Conservation (phyloP, 1,284 basidiomycete species). For the Gomphus sp. region DNA sequence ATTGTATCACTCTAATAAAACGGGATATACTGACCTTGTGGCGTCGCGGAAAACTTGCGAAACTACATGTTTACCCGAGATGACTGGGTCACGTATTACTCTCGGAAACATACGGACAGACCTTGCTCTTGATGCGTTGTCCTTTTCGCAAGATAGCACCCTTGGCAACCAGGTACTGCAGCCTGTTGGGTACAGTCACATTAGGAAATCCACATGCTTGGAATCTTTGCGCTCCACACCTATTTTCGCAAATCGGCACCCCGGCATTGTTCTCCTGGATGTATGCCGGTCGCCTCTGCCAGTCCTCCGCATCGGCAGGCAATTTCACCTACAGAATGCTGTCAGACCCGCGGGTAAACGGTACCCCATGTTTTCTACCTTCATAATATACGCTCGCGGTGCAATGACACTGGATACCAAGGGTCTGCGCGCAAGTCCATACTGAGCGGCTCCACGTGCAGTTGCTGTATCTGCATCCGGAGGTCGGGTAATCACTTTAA, state of each 20-base stretch:
- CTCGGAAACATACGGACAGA: slow-evolving; percentile 38
- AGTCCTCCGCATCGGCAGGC: slow-evolving; percentile 72
- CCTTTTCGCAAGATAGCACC: slow-evolving; percentile 78
- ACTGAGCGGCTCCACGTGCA: slow-evolving; percentile 70
- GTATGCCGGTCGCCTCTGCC: slow-evolving; percentile 72
- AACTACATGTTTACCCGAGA: slow-evolving; percentile 3
- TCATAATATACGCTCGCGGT: slow-evolving; percentile 77
- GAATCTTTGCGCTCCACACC: slow-evolving; percentile 31
- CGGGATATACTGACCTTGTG: slow-evolving; percentile 13
- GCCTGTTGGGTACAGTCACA: slow-evolving; percentile 27
- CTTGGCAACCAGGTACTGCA: slow-evolving; percentile 68
- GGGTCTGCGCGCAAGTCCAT: slow-evolving; percentile 64
- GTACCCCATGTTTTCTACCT: slow-evolving; percentile 31
- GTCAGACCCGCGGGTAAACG: not conserved
- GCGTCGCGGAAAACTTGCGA: slow-evolving; percentile 20
- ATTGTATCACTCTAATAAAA: too few species aligned
- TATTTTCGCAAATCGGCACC: slow-evolving; percentile 70
- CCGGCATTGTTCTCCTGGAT: slow-evolving; percentile 67
- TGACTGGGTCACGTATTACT: slow-evolving; percentile 2
- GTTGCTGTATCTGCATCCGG: slow-evolving; percentile 79
- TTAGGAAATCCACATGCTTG: not conserved
- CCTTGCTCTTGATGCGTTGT: slow-evolving; percentile 68
- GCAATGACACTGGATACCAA: slow-evolving; percentile 72
- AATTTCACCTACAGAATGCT: slow-evolving; percentile 53
- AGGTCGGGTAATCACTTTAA: slow-evolving; percentile 67